Base-by-base conservation (phyloP, 2,329 filamentous ascomycete species). In the Fusarium sp. region DNA sequence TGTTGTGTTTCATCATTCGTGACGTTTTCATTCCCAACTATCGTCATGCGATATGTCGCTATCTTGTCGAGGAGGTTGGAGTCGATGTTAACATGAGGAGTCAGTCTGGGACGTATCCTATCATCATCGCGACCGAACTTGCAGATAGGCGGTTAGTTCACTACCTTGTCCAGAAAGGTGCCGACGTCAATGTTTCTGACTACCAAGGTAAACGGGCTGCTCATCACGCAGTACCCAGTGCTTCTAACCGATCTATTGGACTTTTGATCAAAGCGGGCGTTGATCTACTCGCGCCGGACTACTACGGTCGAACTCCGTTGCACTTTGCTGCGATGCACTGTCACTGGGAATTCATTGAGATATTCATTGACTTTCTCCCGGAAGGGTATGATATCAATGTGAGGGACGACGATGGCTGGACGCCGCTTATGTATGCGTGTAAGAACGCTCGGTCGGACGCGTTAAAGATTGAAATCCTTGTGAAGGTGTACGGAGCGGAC, bases 271-370 rank as follows among this genome's bases (percentile, higher is more conserved):
- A 40, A 27, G 48, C 48, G 6, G 48, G 32, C 5, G 32, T n/a
- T 27, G 48, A 52, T 40, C 18, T 52, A 27, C 22, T 52, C 2
- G 10, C 13, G 1, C 32, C 30, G 1, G 48, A 52, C 7, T 38
- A 52, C 15, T 52, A 38, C 34, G 48, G 48, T 8, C 22, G 18
- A 20, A 52, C 48, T 27, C 48, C 48, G 4, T 24, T 52, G 9
- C 48, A 52, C 4, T 52, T 52, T 20, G 30, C 30, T 2, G 48
- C 32, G 3, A 16, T 18, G 20, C 5, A 5, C 2, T n/a, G 30
- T 12, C 1, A 5, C 1, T 52, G 48, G 48, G 22, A 25, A 5
- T 25, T 4, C 0, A 8, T 40, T 12, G 6, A 22, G 0, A 38
- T 3, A 13, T 25, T 52, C 0, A 38, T 52, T 5, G 48, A 27